Base-by-base conservation (phyloP, 1,139 yeast genomes). In the Scheffersomyces titani region DNA sequence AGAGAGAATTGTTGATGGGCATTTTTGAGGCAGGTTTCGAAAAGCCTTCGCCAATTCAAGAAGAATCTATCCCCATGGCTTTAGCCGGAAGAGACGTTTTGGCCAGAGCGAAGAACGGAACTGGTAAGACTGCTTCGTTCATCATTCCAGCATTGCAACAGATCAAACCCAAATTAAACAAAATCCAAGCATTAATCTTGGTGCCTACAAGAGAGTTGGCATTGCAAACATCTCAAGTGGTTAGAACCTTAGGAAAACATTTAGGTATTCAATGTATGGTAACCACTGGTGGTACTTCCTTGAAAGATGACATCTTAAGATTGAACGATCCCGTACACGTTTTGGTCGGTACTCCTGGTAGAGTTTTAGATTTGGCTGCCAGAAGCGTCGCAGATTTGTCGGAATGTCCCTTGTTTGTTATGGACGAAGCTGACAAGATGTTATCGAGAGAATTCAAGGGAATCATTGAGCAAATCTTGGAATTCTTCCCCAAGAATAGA, bases 381-480 rank as follows among this genome's bases (percentile, higher is more conserved):
- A 89, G 97, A 79, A 82, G 85, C 57, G 82, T 93, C 57, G 97
- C 96, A 19, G 97, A 94, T 70, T 84, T 96, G 61, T 86, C 91
- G 54, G 91, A 89, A 65, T 92, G 98, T 75, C 88, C 91, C 51
- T 82, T 92, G 73, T 93, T 94, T 71, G 88, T 96, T 56, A 93
- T 94, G 98, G 99, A 94, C 75, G 99, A 94, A 80, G 99, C 99
- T 55, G 99, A 94, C 76, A 96, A 94, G 75, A 91, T 94, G 89
- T 84, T 94, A 62, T 87, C 96, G 52, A 87, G 93, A 65, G 99
- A 94, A 70, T 96, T 94, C 74, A 90, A 90, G 65, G 86, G 87
- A 48, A 88, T 93, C 58, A 91, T 94, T 64, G 97, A 91, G 73
- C 97, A 92, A 73, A 89, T 94, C 59, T 82, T 94, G 67, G 81